Conservation (phyloP, 2,329 filamentous ascomycete species). For the Colletotrichum sp. region DNA sequence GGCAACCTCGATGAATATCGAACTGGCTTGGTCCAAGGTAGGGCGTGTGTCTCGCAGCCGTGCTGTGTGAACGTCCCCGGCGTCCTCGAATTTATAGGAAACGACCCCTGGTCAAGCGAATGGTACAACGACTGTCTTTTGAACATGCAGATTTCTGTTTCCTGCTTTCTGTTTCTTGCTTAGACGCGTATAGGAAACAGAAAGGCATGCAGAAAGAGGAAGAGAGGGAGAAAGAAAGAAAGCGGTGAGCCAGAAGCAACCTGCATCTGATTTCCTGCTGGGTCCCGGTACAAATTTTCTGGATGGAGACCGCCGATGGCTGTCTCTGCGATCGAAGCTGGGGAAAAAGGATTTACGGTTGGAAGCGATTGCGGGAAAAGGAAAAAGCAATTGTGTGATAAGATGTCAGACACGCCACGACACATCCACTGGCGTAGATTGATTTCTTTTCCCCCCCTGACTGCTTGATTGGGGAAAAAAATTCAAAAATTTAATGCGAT, state of each 20-base stretch:
- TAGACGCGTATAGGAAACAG: background rate
- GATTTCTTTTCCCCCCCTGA: background rate
- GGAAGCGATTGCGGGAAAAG: background rate
- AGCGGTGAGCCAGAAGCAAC: constrained; percentile 1
- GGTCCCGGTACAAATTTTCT: background rate
- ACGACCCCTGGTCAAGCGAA: background rate
- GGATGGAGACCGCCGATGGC: background rate
- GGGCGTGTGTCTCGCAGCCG: background rate
- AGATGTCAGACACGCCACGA: background rate
- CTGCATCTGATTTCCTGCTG: background rate
- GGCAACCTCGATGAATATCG: background rate
- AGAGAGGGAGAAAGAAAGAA: background rate
- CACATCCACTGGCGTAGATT: background rate
- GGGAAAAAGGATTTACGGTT: background rate
- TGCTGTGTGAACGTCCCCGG: background rate
- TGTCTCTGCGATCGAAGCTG: background rate
- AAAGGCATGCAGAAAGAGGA: background rate
- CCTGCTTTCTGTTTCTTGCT: background rate
- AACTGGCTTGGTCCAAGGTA: background rate
- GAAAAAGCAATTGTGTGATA: constrained; percentile 1
- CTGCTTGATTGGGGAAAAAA: background rate
- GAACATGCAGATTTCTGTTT: background rate
- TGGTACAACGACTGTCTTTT: background rate
- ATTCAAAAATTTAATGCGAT: background rate
- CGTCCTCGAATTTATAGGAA: background rate